A percentile compares a stretch with the other conserved stretches of the same genome.
Evolutionary conservation across 495 filamentous ascomycete species (phyloP).

Genomic region (Neurospora sp.): DNA sequence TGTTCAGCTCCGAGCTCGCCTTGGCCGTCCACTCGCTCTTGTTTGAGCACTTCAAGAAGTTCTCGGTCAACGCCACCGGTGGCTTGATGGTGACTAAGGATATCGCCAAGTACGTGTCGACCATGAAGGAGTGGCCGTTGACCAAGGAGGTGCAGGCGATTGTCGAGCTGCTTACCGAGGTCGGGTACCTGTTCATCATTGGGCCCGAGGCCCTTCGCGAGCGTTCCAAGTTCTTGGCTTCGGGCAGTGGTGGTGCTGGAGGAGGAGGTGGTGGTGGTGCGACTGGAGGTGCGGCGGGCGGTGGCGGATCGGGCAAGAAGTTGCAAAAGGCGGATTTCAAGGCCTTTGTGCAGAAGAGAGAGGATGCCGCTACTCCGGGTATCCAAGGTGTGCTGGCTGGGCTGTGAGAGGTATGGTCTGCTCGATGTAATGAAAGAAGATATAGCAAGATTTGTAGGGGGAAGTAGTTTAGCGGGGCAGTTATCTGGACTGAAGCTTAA

Average conservation of each 20-base stretch:
- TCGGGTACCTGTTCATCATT: slow-evolving; percentile 95
- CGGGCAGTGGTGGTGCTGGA: slow-evolving; percentile 1
- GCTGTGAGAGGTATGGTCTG: slow-evolving; percentile 18
- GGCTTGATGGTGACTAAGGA: slow-evolving; percentile 95
- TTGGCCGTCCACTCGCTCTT: slow-evolving; percentile 64
- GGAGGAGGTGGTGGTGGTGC: not conserved
- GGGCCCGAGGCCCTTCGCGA: slow-evolving; percentile 80
- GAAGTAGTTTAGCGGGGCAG: not conserved
- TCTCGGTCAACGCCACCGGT: slow-evolving; percentile 80
- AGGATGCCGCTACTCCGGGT: slow-evolving; percentile 69
- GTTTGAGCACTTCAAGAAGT: slow-evolving; percentile 89
- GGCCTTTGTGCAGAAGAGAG: slow-evolving; percentile 69
- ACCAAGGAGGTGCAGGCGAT: slow-evolving; percentile 56
- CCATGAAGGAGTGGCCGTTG: slow-evolving; percentile 67
- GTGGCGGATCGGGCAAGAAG: slow-evolving; percentile 32
- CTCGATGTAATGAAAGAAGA: not conserved
- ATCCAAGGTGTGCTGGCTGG: slow-evolving; percentile 67
- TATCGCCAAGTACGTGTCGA: slow-evolving; percentile 76
- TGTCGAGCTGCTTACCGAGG: slow-evolving; percentile 81
- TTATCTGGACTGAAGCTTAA: not conserved
- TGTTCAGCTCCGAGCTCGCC: slow-evolving; percentile 78
- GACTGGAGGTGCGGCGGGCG: slow-evolving; percentile 17
- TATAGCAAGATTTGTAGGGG: not conserved
- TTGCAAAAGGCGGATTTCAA: slow-evolving; percentile 64
- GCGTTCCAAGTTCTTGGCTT: slow-evolving; percentile 50